Conservation (phyloP, 257 asterid genomes). For the Petrea volubilis region DNA sequence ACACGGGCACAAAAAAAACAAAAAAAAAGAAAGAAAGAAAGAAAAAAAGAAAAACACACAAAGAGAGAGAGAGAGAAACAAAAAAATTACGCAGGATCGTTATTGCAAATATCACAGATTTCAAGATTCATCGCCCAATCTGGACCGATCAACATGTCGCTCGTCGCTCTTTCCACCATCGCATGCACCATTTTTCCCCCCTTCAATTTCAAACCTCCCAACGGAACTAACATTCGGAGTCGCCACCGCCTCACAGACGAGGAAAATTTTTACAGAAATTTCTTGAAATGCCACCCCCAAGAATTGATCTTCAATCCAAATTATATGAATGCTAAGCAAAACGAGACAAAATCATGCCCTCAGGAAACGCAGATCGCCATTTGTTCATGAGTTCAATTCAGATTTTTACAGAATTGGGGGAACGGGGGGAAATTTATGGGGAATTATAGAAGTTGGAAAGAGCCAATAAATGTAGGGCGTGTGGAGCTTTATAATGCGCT, state of each 20-base stretch:
- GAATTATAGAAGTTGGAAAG: neutral
- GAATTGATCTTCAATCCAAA: neutral
- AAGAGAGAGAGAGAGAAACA: neutral
- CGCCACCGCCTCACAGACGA: neutral
- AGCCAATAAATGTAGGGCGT: conserved; percentile 7
- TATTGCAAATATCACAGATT: conserved; percentile 48
- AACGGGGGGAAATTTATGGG: neutral
- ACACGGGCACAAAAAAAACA: neutral
- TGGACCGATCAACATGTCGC: conserved; percentile 51
- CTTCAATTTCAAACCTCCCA: neutral
- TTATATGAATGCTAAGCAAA: neutral
- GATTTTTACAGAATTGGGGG: conserved; percentile 1
- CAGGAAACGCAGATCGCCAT: neutral
- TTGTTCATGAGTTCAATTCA: neutral
- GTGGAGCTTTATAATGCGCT: conserved; percentile 11
- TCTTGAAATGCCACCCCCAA: neutral
- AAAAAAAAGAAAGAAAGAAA: neutral
- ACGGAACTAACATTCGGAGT: conserved; percentile 13
- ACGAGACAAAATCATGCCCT: neutral
- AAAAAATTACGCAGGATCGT: conserved; percentile 43
- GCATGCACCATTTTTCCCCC: conserved; percentile 36
- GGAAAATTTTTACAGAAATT: neutral
- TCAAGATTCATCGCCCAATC: conserved; percentile 54
- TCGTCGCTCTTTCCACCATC: conserved; percentile 54
- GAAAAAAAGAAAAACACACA: neutral